These are phyloP conservation scores for Microstegium vimineum DNA, from an alignment of 176 grass and related monocot species.

Conservation along the genomic window DNA sequence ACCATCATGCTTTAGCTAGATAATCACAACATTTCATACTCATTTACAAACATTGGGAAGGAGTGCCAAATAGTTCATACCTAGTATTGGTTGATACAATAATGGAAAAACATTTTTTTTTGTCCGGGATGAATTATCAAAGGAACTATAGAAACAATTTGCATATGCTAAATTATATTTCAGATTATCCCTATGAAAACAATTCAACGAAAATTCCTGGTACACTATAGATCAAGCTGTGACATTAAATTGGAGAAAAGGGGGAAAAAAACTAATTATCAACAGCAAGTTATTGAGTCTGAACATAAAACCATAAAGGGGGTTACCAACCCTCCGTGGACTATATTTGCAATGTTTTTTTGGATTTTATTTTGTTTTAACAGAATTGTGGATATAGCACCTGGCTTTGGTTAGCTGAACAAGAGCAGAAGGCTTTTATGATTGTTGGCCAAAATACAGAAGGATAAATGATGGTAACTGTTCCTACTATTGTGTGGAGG, in stretches of 20 bases:
- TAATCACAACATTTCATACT: background rate
- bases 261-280: background rate
- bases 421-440: background rate
- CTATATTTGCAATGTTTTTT: background rate
- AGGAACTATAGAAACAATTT: background rate
- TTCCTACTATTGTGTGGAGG: background rate
- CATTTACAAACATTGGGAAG: background rate
- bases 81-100: background rate
- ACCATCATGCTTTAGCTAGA: background rate
- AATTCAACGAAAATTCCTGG: background rate
- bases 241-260: background rate
- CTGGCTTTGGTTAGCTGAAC: background rate
- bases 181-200: background rate
- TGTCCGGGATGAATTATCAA: background rate
- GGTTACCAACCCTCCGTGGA: background rate
- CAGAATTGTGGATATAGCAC: background rate
- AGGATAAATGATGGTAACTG: background rate
- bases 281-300: background rate
- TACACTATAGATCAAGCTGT: background rate
- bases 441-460: background rate
- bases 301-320: background rate
- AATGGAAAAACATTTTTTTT: background rate
- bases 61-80: background rate
- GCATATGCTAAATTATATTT: background rate
- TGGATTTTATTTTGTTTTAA: background rate